Base-by-base conservation (phyloP, 495 filamentous ascomycete genomes). In the Alectoria sarmentosa region DNA sequence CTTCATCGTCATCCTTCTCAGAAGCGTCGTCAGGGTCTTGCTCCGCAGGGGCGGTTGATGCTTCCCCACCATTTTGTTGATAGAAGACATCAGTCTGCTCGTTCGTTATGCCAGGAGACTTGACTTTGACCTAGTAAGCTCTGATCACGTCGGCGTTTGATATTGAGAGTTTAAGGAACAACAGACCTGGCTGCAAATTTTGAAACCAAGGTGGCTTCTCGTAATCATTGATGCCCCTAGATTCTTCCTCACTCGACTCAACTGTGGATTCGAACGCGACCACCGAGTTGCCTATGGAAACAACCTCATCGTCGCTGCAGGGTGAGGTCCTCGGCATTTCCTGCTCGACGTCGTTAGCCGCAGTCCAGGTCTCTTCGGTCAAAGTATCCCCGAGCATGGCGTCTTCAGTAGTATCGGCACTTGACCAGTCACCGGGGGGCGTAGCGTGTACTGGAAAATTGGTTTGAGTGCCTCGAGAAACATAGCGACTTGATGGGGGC, bases 41-140 rank as follows among this genome's bases (percentile, higher is more conserved):
- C 14, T 34, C 52, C 15, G 34, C 30, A n/a, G 19, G 52, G 14
- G 14, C 34, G 52, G 10, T 34, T 7, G 17, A 34, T 10, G 17
- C 6, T 15, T 55, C 52, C 17, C 2, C 14, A 9, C 11, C 17
- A 32, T 55, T 15, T 7, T 34, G 52, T 3, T 21, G 28, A 55
- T 55, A 3, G 30, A 6, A 36, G 52, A 9, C 52, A 55, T 55
- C 30, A 55, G 14, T 17, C 30, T 32, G 52, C 28, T 55, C 52
- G 52, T 55, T 21, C 52, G 3, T 34, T 6, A 34, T 10, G 28
- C 30, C 17, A 55, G 52, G 52, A 55, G 52, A 32, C 52, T 21
- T 55, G 30, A 55, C 52, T 55, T 55, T 55, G 26, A 21, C 30
- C 17, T n/a, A 28, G 85, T 96, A 1, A 81, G 86, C 44, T 15